Evolutionary conservation across 768 basidiomycete genomes (phyloP), one percentile per base, ranked within the genome.

Genomic region (Chalciporus sphaerocephalus): DNA sequence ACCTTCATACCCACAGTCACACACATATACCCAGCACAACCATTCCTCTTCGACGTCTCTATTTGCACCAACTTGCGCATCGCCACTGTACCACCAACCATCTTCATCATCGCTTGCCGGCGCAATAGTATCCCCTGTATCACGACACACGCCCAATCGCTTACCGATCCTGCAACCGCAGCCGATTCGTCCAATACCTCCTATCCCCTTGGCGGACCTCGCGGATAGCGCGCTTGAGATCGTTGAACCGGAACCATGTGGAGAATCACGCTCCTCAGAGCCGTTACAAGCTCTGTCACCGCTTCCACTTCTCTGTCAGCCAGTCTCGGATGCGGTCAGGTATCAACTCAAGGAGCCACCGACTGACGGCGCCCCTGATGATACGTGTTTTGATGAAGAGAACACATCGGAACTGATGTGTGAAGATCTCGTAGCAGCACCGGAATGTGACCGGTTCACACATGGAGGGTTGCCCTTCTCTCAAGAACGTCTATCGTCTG

Each of bases 121-220:
- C 52, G 64, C 64, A 45, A 52, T 65, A 24, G 34, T 45, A 17
- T 45, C 57, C 27, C 47, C 52, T 37, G 45, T 52, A 39, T 48
- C 56, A 44, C 53, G 55, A 45, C 42, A 46, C 42, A 35, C 41
- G 24, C 30, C 47, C 13, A 34, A 30, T 22, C 61, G 18, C 8
- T 17, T 65, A 13, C 66, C 64, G n/a, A 65, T 65, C 17, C 17
- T 59, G 2, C 64, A 65, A 42, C 64, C 64, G 0, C 64, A 65
- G 47, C 64, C 64, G 40, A 66, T 65, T 33, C 64, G 64, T 0
- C 66, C 66, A 1, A 65, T 65, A 47, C 64, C 64, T 8, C 66
- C 57, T 8, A 65, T 65, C 38, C 66, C 66, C 12, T 40, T 65
- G 20, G 55, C 53, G 2, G 64, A 66, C 2, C 55, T 65, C 44